Evolutionary conservation across 139 green algal genomes (phyloP), one percentile per base, ranked within the genome.

Genomic region (Tetraselmis striata): DNA sequence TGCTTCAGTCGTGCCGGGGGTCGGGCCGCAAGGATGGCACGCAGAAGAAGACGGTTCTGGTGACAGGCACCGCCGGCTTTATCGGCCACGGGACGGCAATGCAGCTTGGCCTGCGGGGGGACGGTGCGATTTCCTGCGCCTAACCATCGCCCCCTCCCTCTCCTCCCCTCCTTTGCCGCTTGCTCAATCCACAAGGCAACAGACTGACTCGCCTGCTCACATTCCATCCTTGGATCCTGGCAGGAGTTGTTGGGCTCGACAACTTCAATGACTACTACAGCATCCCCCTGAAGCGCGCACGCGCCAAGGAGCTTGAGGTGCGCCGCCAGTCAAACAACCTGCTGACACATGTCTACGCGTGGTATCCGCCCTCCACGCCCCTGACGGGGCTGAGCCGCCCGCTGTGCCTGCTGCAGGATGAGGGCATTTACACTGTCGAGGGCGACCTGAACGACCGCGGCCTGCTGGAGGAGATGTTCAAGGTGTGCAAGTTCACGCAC

Each of bases 231-330:
- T n/a, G n/a, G n/a, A n/a, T n/a, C n/a, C n/a, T 1, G 45, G 59
- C 75, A 83, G 80, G 86, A 0, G 93, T 96, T 1, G 59, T 97
- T 1, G 93, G 93, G 2, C 59, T 96, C 28, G 93, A 97, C 85
- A 96, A 96, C 85, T 97, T 97, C 86, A 96, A 96, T 79, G 85
- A 92, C 82, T 95, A 96, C 84, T 97, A 97, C 81, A 85, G 86
- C 0, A 81, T 89, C 0, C 83, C 84, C 1, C 86, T 97, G 1
- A 97, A 97, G 84, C 84, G 86, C 18, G 88, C 87, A 1, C 81
- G 93, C 1, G 81, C 86, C 59, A 1, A 75, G 1, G 45, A 86
- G 1, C 84, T 95, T 2, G 78, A 77, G 23, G 30, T 75, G 25
- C 18, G 45, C 18, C 18, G n/a, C n/a, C n/a, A n/a, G n/a, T n/a